Evolutionary conservation across 306 rosid species (phyloP).

Genomic region (Castanopsis chinensis): DNA sequence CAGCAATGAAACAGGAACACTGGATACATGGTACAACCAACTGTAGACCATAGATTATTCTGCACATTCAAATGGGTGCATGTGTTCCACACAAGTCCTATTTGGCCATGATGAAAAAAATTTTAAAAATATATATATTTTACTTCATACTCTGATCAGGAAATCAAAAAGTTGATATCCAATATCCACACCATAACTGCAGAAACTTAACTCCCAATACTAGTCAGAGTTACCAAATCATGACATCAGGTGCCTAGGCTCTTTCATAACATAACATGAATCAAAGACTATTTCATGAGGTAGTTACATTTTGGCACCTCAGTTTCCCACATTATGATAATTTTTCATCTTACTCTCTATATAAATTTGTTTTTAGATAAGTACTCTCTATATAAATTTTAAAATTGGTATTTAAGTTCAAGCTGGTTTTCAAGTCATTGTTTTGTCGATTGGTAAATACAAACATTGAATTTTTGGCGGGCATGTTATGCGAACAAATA

Average conservation of each 20-base stretch:
- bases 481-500: too few relatives aligned
- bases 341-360: not conserved
- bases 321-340: not conserved
- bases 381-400: not conserved
- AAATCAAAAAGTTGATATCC: not conserved
- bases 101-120: not conserved
- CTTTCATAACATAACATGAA: not conserved
- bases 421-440: not conserved
- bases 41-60: not conserved
- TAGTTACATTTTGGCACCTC: not conserved
- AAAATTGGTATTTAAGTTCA: not conserved
- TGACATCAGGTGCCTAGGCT: not conserved
- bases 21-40: not conserved
- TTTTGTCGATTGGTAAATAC: not conserved
- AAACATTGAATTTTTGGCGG: not conserved
- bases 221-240: not conserved
- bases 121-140: not conserved
- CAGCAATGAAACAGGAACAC: not conserved
- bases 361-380: too few relatives aligned
- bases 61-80: not conserved
- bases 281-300: not conserved
- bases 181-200: too few relatives aligned
- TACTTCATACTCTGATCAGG: not conserved
- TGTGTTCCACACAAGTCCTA: not conserved
- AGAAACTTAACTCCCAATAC: not conserved